phyloP scores from a whole-genome alignment of 2,329 filamentous ascomycete genomes.

The Penicillium sp. region DNA sequence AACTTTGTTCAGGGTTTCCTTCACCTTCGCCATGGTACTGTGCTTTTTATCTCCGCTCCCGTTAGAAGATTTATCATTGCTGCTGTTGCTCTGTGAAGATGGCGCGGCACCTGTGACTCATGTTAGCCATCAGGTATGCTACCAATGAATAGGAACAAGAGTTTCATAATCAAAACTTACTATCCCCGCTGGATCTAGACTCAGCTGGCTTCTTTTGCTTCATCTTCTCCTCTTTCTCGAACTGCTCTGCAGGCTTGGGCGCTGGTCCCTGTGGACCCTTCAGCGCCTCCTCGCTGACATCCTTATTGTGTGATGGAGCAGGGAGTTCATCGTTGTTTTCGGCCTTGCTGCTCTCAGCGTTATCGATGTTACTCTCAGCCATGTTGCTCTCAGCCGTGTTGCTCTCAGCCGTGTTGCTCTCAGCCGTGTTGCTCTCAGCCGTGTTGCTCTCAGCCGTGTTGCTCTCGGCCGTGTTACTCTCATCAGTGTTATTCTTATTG shows the following conservation, averaged over 20 bases:
- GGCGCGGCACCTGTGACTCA: too few relatives aligned
- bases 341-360: background rate
- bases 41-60: constrained; percentile 13
- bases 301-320: background rate
- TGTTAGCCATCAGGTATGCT: background rate
- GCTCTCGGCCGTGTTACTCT: too few relatives aligned
- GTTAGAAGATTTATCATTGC: background rate
- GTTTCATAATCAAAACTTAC: background rate
- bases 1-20: constrained; percentile 23
- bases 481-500: background rate
- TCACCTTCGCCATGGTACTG: constrained; percentile 21
- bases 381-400: background rate
- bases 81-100: background rate
- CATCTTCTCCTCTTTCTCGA: constrained; percentile 29
- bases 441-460: background rate
- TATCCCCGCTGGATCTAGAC: background rate
- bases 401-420: background rate
- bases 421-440: background rate
- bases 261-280: constrained; percentile 28
- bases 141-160: background rate
- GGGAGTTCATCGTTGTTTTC: background rate
- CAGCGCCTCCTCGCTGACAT: constrained; percentile 31
- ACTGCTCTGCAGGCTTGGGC: constrained; percentile 27
- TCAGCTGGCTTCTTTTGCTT: background rate
- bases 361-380: too few relatives aligned